Conservation (phyloP, 176 grass and related monocot species). For the Otatea glauca region DNA sequence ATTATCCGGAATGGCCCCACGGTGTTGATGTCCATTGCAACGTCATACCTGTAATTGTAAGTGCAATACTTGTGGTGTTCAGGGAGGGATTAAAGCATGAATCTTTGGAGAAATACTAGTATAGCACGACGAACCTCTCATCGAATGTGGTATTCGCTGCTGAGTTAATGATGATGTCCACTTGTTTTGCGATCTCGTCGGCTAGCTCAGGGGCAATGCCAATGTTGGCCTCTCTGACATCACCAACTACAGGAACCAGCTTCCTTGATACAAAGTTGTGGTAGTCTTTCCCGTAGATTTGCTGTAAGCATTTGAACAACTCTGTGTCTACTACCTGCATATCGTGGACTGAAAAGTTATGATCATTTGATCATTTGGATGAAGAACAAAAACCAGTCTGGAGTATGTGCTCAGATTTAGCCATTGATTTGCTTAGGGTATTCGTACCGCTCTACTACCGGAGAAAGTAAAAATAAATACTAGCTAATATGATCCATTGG, state of each 20-base stretch:
- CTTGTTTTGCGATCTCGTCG: slow-evolving; percentile 58
- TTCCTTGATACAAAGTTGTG: slow-evolving; percentile 58
- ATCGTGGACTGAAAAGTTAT: background rate
- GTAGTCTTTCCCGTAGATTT: slow-evolving; percentile 80
- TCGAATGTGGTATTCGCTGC: slow-evolving; percentile 94
- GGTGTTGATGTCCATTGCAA: slow-evolving; percentile 92
- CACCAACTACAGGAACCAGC: slow-evolving; percentile 81
- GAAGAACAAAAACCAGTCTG: background rate
- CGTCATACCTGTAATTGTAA: slow-evolving; percentile 71
- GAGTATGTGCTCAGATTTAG: background rate
- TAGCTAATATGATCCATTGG: no score
- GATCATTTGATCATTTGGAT: slow-evolving; percentile 12
- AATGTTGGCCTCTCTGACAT: slow-evolving; percentile 74
- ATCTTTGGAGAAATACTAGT: background rate
- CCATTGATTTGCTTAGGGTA: no score
- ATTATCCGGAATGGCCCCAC: slow-evolving; percentile 86
- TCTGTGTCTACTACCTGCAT: slow-evolving; percentile 77
- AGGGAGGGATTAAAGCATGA: background rate
- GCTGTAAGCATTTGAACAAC: slow-evolving; percentile 69
- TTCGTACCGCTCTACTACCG: no score
- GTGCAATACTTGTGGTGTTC: background rate
- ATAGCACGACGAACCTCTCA: slow-evolving; percentile 63
- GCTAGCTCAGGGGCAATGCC: slow-evolving; percentile 74
- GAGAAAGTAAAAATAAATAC: no score
- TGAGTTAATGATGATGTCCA: slow-evolving; percentile 84